Evolutionary conservation across 495 filamentous ascomycete genomes (phyloP).

Genomic region (Penicillium longicatenatum): DNA sequence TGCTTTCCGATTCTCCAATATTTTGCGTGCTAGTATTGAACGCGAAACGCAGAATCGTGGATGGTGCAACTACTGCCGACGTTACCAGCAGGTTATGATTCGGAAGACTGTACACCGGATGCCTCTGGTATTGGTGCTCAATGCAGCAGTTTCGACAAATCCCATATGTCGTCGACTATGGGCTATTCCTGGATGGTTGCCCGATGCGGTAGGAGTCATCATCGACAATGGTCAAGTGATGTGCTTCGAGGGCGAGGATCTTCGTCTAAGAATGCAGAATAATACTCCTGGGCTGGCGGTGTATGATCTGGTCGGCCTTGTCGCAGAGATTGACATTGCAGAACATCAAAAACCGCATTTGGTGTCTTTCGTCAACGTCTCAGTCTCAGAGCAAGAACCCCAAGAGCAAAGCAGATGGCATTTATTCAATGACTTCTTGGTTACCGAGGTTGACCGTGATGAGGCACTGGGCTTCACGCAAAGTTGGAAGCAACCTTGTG

Average conservation of each 20-base stretch:
- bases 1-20: slow-evolving; percentile 71
- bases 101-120: slow-evolving; percentile 77
- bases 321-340: slow-evolving; percentile 82
- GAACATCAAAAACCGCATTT: slow-evolving; percentile 87
- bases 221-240: slow-evolving; percentile 80
- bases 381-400: slow-evolving; percentile 61
- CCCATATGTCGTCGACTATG: slow-evolving; percentile 76
- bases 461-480: slow-evolving; percentile 88
- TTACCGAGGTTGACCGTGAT: slow-evolving; percentile 71
- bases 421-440: slow-evolving; percentile 95
- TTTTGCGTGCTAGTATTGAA: slow-evolving; percentile 85
- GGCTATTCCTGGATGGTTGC: slow-evolving; percentile 86
- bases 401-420: slow-evolving; percentile 74
- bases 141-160: slow-evolving; percentile 66
- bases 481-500: slow-evolving; percentile 86
- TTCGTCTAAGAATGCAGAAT: slow-evolving; percentile 55
- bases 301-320: slow-evolving; percentile 90
- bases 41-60: slow-evolving; percentile 77
- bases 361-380: slow-evolving; percentile 87
- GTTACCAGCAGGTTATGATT: slow-evolving; percentile 80
- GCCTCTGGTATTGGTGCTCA: slow-evolving; percentile 81
- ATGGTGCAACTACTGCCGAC: slow-evolving; percentile 86
- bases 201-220: slow-evolving; percentile 86
- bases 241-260: slow-evolving; percentile 88
- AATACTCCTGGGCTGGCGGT: slow-evolving; percentile 69